Conservation (phyloP, 495 filamentous ascomycete species). For the Xylaria castorea region DNA sequence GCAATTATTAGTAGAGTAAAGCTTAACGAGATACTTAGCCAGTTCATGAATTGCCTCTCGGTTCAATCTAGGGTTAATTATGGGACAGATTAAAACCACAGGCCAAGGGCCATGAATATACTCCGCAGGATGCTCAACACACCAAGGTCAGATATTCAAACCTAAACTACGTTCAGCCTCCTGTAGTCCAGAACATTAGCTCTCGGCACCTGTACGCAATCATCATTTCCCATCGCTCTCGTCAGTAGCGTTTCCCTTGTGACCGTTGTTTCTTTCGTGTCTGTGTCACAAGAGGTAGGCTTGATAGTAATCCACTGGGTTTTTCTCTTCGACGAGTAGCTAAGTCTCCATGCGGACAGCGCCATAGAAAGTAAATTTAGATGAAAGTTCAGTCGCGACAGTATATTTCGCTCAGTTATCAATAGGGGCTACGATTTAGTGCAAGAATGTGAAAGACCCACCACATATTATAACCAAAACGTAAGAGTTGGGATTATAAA, state of each 20-base stretch:
- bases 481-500: background rate
- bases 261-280: background rate
- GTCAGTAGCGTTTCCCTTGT: background rate
- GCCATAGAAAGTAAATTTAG: background rate
- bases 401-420: background rate
- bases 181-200: background rate
- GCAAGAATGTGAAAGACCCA: background rate
- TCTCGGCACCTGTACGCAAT: background rate
- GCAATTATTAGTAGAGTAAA: background rate
- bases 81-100: background rate
- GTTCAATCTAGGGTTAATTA: background rate
- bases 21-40: background rate
- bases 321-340: background rate
- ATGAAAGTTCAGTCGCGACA: background rate
- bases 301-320: background rate
- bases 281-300: background rate
- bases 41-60: background rate
- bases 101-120: too few relatives aligned
- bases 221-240: background rate
- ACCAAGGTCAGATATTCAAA: background rate
- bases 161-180: background rate
- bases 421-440: background rate
- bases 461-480: background rate
- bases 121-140: background rate
- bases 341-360: background rate